Base-by-base conservation (phyloP, 768 basidiomycete genomes). In the Cubamyces sp. region DNA sequence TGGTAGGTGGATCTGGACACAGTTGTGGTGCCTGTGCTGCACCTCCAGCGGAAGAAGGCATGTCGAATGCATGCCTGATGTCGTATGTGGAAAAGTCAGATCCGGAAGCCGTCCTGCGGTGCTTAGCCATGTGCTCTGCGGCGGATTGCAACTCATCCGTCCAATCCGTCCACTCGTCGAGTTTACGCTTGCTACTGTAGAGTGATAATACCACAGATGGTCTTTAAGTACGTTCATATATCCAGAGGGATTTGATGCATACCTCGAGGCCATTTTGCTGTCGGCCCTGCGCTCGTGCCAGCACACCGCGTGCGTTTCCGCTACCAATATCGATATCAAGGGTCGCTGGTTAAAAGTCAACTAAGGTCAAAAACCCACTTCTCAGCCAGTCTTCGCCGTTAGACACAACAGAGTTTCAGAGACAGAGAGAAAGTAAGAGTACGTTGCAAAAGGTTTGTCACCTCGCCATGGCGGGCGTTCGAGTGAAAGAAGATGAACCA, bases 41-140 rank as follows among this genome's bases (percentile, higher is more conserved):
- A 6, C 9, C 34, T 34, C 34, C 34, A 19, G 19, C 16, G 16
- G 23, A 1, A 5, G 48, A 12, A 18, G 46, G 53, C 39, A 42
- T 50, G 25, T 30, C 47, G 6, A 61, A 39, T 1, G 60, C 60
- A 15, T 54, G 60, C 11, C 30, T 55, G 53, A 61, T 61, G 15
- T 61, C 60, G 28, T 41, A 61, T 1, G 60, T 61, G 3, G 60
- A 61, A 19, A 61, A 61, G 47, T 61, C 60, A 12, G 59, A 60
- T 18, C 59, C 59, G 4, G 52, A 60, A 1, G 59, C 59, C 25
- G 52, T 60, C 23, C 52, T 46, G 23, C 59, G 59, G 16, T 60
- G 52, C 26, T 60, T 60, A 7, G 50, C 42, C 14, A 34, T 5
- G 6, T 47, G 14, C 11, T 23, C 39, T 30, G 3, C 28, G 8